These are phyloP conservation scores for Flaveria floridana DNA, from an alignment of 140 eudicot species.

Conservation along the genomic window DNA sequence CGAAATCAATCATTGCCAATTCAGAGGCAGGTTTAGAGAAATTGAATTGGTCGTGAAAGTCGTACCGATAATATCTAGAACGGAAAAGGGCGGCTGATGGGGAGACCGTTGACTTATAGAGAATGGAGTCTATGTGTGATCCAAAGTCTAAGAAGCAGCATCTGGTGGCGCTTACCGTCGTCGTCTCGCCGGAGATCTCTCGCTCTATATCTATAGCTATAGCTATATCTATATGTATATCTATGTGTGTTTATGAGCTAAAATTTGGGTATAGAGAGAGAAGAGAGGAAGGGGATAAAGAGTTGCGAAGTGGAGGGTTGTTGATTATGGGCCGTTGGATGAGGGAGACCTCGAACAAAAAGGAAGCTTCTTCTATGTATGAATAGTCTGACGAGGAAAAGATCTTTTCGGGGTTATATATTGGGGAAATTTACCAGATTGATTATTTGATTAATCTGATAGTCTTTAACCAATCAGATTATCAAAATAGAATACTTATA, in stretches of 20 bases:
- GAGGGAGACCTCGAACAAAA: background rate
- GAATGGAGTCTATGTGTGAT: conserved; percentile 21
- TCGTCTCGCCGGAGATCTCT: conserved; percentile 34
- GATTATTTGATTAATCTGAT: too few relatives aligned
- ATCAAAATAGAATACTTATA: too few relatives aligned
- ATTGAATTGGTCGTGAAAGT: background rate
- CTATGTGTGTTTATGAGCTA: conserved; percentile 15
- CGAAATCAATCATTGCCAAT: background rate
- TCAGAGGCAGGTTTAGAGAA: conserved; percentile 2
- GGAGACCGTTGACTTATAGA: conserved; percentile 34
- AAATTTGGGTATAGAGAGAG: background rate
- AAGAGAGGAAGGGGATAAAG: conserved; percentile 23
- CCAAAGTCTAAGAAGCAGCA: conserved; percentile 24
- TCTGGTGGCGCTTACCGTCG: conserved; percentile 1
- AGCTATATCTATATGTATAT: too few relatives aligned
- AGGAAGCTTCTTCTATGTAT: conserved; percentile 24
- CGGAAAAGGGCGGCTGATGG: conserved; percentile 1
- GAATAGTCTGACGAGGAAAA: background rate
- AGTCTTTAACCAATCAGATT: too few relatives aligned
- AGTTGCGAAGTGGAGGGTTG: conserved; percentile 29
- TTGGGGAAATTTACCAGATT: too few relatives aligned
- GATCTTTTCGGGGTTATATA: background rate
- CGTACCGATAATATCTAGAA: conserved; percentile 2
- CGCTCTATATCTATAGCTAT: background rate
- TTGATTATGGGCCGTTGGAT: conserved; percentile 43